phyloP scores from a whole-genome alignment of 495 filamentous ascomycete species.

The Lophiotrema nucula region DNA sequence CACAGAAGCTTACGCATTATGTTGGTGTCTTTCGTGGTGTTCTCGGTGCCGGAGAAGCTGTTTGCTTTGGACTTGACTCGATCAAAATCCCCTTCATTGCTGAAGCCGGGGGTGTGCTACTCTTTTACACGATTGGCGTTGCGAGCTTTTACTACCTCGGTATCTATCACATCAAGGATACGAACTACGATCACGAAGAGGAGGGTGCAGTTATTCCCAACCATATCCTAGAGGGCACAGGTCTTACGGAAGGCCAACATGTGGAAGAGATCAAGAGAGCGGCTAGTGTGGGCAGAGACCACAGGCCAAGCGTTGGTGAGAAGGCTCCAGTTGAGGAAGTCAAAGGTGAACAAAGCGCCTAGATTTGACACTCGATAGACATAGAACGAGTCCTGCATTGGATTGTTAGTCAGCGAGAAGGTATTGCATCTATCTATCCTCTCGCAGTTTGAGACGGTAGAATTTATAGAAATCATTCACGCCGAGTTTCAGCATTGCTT shows the following conservation, averaged over 20 bases:
- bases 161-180: constrained; percentile 27
- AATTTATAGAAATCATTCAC: too few relatives aligned
- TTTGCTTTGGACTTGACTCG: constrained; percentile 31
- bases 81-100: constrained; percentile 25
- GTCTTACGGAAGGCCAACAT: constrained; percentile 6
- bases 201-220: constrained; percentile 28
- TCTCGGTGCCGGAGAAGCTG: constrained; percentile 28
- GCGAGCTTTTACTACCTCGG: constrained; percentile 25
- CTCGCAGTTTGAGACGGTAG: too few relatives aligned
- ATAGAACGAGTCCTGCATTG: too few relatives aligned
- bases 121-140: constrained; percentile 22
- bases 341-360: too few relatives aligned
- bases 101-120: constrained; percentile 24
- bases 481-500: too few relatives aligned
- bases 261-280: constrained; percentile 3
- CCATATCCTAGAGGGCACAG: constrained; percentile 21
- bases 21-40: constrained; percentile 30
- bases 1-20: constrained; percentile 21
- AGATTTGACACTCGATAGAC: too few relatives aligned
- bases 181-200: constrained; percentile 18
- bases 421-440: too few relatives aligned
- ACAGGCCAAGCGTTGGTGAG: not conserved
- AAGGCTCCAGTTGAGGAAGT: too few relatives aligned
- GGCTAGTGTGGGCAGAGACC: not conserved
- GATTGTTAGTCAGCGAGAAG: too few relatives aligned